Conservation (phyloP, 768 basidiomycete genomes). For the Boletales sp. region DNA sequence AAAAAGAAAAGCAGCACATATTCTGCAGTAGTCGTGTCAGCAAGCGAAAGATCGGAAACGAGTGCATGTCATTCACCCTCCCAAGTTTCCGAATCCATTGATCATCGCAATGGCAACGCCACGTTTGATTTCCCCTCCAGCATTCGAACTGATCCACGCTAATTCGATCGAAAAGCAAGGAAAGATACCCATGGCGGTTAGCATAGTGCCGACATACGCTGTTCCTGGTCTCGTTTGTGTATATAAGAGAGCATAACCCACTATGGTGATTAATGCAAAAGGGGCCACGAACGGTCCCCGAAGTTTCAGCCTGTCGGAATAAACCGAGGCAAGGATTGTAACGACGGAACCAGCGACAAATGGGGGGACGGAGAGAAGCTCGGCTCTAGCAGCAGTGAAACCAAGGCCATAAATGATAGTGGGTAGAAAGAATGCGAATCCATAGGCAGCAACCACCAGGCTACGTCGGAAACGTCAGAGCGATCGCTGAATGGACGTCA, state of each 20-base stretch:
- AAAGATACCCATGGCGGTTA: slow-evolving; percentile 48
- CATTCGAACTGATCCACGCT: slow-evolving; percentile 52
- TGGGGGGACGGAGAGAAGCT: slow-evolving; percentile 46
- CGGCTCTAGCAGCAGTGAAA: slow-evolving; percentile 45
- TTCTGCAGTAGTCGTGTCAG: slow-evolving; percentile 19
- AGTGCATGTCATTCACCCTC: slow-evolving; percentile 37
- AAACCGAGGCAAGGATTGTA: slow-evolving; percentile 36
- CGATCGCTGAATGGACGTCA: background rate
- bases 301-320: slow-evolving; percentile 39
- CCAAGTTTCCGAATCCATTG: slow-evolving; percentile 53
- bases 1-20: slow-evolving; percentile 41
- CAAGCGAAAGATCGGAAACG: background rate
- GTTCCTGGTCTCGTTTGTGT: slow-evolving; percentile 15
- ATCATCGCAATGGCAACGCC: slow-evolving; percentile 50
- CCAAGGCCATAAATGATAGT: slow-evolving; percentile 48
- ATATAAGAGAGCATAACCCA: slow-evolving; percentile 50
- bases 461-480: slow-evolving; percentile 19
- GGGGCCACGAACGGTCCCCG: slow-evolving; percentile 48
- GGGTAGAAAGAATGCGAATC: slow-evolving; percentile 45
- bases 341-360: slow-evolving; percentile 40
- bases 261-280: slow-evolving; percentile 35
- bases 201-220: slow-evolving; percentile 42
- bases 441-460: slow-evolving; percentile 42
- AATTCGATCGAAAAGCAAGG: slow-evolving; percentile 42
- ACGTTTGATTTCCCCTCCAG: slow-evolving; percentile 51